Conservation (phyloP, 148 eudicot species). For the Arbutus unedo region DNA sequence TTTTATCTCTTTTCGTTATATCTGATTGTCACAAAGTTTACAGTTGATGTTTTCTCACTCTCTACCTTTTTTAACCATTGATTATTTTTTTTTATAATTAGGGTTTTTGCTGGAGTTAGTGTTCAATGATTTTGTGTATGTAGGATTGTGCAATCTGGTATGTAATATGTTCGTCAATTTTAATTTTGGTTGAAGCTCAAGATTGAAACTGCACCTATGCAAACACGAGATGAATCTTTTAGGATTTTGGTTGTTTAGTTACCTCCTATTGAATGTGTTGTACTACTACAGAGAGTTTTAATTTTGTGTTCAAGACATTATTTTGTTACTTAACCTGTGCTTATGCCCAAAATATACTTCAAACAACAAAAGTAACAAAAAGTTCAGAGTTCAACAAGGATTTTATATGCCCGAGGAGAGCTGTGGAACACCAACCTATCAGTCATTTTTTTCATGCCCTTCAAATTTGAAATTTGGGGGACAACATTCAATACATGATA, state of each 20-base stretch:
- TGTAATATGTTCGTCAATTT: neutral
- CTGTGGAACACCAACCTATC: neutral
- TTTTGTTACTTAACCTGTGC: constrained; percentile 1
- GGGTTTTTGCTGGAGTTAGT: neutral
- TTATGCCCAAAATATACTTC: no score
- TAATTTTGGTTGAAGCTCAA: neutral
- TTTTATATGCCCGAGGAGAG: no score
- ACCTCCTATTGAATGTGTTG: neutral
- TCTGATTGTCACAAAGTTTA: neutral
- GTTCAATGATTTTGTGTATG: neutral
- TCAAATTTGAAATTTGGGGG: no score
- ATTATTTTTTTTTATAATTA: neutral
- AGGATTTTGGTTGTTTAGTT: neutral
- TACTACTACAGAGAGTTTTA: neutral
- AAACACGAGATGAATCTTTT: neutral
- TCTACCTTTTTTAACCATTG: neutral
- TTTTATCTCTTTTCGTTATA: neutral
- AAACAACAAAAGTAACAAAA: no score
- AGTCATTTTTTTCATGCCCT: no score
- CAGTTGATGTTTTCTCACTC: no score
- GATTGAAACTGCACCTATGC: neutral
- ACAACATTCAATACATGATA: no score
- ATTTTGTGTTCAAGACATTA: neutral
- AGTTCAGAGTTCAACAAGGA: no score
- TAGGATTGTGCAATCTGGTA: neutral